Base-by-base conservation (phyloP, 148 eudicot species). In the Spergularia bocconei region DNA sequence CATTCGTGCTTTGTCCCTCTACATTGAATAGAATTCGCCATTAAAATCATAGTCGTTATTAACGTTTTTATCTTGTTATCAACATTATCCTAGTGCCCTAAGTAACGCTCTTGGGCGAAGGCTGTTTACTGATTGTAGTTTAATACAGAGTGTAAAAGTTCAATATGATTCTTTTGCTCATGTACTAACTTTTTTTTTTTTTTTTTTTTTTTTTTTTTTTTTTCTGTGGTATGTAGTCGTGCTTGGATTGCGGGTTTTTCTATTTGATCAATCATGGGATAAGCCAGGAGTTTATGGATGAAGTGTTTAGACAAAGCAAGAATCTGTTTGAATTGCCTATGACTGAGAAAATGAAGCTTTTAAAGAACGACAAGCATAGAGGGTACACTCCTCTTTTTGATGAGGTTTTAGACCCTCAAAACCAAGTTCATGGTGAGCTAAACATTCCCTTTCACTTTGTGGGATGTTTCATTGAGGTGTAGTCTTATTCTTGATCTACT, bases 231-330 rank as follows among this genome's bases (percentile, higher is more conserved):
- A 47, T 62, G 72, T 74, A 94, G 98, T 97, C 97, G 75, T 94
- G 98, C 78, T 86, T 90, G 84, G 96, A 94, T 82, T 84, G 89
- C 67, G 98, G 97, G 17, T 94, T 94, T 75, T 91, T 91, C 84
- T 90, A 91, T 77, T 88, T 90, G 60, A 81, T 86, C 81, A 94
- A 94, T 75, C 97, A 94, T 82, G 98, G 97, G 61, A 94, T 94
- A 64, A 87, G 87, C 79, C 85, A 85, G 83, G 93, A 84, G 71
- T 85, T 94, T 59, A 85, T 94, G 96, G 92, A 90, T 61, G 93
- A 90, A 78, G 97, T 94, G 15, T 94, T 91, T 79, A 72, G 77
- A 62, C 91, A 94, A 79, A 87, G 97, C 85, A 91, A 84, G 73
- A 86, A 78, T 79, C 84, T 94, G 70, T 94, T 94, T 73, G 81